phyloP scores from a whole-genome alignment of 2,329 filamentous ascomycete species.

The Mollisia scopiformis region DNA sequence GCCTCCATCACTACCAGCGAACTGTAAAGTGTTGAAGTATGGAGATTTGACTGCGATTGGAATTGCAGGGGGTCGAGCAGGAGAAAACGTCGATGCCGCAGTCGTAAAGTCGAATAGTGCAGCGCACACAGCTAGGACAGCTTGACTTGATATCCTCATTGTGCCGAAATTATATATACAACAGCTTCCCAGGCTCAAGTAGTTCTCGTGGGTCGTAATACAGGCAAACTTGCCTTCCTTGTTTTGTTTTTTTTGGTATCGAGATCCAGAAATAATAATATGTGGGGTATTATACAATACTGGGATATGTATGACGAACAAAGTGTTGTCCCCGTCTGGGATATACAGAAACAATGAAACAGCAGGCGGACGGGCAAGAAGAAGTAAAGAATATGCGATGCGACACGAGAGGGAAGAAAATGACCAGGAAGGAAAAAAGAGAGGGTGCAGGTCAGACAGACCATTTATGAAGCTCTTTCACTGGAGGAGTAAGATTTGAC shows the following conservation, averaged over 20 bases:
- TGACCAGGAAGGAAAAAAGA: background rate
- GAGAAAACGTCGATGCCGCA: constrained; percentile 58
- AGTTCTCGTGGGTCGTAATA: too few relatives aligned
- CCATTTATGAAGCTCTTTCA: background rate
- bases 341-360: background rate
- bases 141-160: background rate
- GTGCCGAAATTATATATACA: background rate
- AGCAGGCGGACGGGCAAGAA: background rate
- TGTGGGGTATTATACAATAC: background rate
- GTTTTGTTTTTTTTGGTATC: too few relatives aligned
- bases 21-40: constrained; percentile 73
- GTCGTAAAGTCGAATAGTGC: constrained; percentile 8
- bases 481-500: background rate
- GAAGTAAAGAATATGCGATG: background rate
- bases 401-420: background rate
- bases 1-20: constrained; percentile 61
- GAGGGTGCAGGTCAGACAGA: background rate
- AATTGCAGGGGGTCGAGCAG: constrained; percentile 67
- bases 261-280: too few relatives aligned
- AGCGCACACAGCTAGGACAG: background rate
- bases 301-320: background rate
- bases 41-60: constrained; percentile 76
- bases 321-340: background rate
- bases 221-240: background rate
- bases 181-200: background rate